Percentiles rank a stretch among this genome's conserved stretches.
phyloP scores from a whole-genome alignment of 2,329 filamentous ascomycete species.

The Didymella keratinophila region DNA sequence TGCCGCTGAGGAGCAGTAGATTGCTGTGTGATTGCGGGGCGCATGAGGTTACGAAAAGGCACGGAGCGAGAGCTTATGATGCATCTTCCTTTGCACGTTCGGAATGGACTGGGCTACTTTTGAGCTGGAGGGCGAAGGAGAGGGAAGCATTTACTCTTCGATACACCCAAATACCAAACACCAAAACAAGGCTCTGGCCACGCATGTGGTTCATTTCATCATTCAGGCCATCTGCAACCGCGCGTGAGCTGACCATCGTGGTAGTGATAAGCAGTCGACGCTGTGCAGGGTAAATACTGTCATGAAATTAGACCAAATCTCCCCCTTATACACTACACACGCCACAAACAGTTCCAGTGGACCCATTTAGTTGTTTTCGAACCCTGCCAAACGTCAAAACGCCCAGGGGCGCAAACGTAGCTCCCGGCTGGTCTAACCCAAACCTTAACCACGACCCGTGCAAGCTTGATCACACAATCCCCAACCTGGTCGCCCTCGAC shows the following conservation, averaged over 20 bases:
- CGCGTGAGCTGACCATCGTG: background rate
- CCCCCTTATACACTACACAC: background rate
- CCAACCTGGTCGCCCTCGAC: slow-evolving; percentile 9
- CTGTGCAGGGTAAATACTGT: background rate
- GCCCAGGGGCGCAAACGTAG: background rate
- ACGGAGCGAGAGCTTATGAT: slow-evolving; percentile 40
- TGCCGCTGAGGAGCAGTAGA: slow-evolving; percentile 45
- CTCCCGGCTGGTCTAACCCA: slow-evolving; percentile 3
- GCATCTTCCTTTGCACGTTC: slow-evolving; percentile 45
- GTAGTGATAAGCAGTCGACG: background rate
- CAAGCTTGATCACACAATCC: slow-evolving; percentile 9
- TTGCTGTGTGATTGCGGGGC: slow-evolving; percentile 33
- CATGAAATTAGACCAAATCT: background rate
- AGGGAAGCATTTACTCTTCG: slow-evolving; percentile 44
- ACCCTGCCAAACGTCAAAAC: slow-evolving; percentile 5
- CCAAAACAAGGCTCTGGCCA: slow-evolving; percentile 40
- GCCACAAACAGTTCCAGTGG: background rate
- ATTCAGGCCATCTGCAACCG: background rate
- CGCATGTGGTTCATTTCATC: slow-evolving; percentile 15
- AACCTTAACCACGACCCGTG: background rate
- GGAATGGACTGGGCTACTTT: slow-evolving; percentile 41
- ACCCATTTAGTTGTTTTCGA: background rate
- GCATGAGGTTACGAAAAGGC: slow-evolving; percentile 44
- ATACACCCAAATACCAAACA: slow-evolving; percentile 39
- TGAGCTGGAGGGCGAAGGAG: slow-evolving; percentile 33